Evolutionary conservation across 768 basidiomycete species (phyloP).

Genomic region (Myochromella boudieri): DNA sequence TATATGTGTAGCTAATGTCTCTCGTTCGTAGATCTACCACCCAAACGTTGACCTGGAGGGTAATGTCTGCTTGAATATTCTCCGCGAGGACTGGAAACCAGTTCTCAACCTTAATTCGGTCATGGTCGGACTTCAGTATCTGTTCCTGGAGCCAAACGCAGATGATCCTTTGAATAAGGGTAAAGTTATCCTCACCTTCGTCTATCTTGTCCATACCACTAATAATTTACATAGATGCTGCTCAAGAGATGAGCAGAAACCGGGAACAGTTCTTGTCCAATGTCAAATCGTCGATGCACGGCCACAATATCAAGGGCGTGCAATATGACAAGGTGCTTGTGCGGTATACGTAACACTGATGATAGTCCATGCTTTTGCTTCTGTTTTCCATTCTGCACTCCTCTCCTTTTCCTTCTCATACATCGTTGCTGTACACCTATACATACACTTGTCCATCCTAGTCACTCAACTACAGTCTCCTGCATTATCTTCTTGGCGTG

Average conservation of each 20-base stretch:
- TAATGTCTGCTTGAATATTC: conserved; percentile 97
- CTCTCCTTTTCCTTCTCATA: conserved; percentile 24
- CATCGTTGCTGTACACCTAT: conserved; percentile 29
- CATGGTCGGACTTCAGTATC: conserved; percentile 97
- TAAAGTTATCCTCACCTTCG: conserved; percentile 32
- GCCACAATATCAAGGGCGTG: conserved; percentile 73
- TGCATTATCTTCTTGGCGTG: conserved; percentile 19
- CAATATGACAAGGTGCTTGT: conserved; percentile 75
- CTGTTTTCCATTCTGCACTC: conserved; percentile 17
- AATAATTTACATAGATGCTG: conserved; percentile 69
- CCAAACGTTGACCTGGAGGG: conserved; percentile 98
- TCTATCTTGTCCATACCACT: conserved; percentile 5
- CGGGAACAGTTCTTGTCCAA: conserved; percentile 81
- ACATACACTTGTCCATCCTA: conserved; percentile 29
- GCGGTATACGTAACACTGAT: conserved; percentile 33
- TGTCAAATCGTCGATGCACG: conserved; percentile 87
- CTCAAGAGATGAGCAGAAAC: conserved; percentile 89
- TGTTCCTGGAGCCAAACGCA: conserved; percentile 98
- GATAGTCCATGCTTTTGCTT: conserved; percentile 10
- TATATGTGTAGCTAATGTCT: conserved; percentile 9
- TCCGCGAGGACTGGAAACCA: conserved; percentile 99
- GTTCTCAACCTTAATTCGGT: conserved; percentile 97
- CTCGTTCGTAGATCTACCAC: conserved; percentile 81
- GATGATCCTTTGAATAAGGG: conserved; percentile 99
- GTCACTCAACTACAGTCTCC: conserved; percentile 22